Evolutionary conservation across 2,329 filamentous ascomycete species (phyloP).

Genomic region (Fusarium zealandicum): DNA sequence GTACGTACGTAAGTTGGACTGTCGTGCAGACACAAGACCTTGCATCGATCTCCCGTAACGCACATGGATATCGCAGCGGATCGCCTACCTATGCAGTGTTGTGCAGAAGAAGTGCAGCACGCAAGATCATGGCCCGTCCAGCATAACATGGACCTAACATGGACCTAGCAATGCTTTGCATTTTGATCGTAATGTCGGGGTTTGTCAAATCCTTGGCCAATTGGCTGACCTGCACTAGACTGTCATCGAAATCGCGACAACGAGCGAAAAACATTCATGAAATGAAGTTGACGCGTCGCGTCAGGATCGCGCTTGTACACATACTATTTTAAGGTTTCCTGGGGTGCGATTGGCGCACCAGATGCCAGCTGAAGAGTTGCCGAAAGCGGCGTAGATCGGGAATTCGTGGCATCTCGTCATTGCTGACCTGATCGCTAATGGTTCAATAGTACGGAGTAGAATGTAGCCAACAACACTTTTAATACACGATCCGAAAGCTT

Average conservation of each 20-base stretch:
- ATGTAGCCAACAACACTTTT: conserved; percentile 23
- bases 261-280: conserved; percentile 23
- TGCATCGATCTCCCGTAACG: conserved; percentile 40
- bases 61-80: conserved; percentile 31
- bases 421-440: conserved; percentile 23
- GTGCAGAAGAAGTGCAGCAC: conserved; percentile 34
- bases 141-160: conserved; percentile 3
- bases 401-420: conserved; percentile 37
- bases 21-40: conserved; percentile 35
- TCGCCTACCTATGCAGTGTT: conserved; percentile 39
- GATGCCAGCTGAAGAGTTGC: conserved; percentile 27
- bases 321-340: conserved; percentile 15
- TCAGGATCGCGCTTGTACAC: conserved; percentile 17
- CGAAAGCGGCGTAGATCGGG: conserved; percentile 33
- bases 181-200: conserved; percentile 6
- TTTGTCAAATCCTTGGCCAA: conserved; percentile 1
- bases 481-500: conserved; percentile 25
- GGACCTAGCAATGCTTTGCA: background rate
- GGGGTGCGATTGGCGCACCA: conserved; percentile 28
- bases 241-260: background rate
- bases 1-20: conserved; percentile 14
- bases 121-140: conserved; percentile 17
- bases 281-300: conserved; percentile 29
- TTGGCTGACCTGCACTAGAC: conserved; percentile 1
- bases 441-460: too few relatives aligned